A percentile compares a stretch with the other conserved stretches of the same genome.
phyloP scores from a whole-genome alignment of 2,329 filamentous ascomycete genomes.

The Hypocreales sp. region DNA sequence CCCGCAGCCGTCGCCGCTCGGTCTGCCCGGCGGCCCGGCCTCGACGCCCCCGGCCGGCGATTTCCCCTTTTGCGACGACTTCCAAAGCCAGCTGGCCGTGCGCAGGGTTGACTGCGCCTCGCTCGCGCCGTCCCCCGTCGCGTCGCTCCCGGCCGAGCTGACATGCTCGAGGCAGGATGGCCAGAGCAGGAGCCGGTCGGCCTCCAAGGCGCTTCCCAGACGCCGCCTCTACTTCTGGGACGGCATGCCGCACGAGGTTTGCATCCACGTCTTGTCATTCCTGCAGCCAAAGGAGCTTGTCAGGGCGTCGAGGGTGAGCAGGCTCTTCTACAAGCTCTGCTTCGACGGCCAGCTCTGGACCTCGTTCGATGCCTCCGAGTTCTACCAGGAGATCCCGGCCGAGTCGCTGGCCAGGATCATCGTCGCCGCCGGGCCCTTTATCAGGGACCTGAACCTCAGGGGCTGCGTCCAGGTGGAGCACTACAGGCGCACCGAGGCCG shows the following conservation, averaged over 20 bases:
- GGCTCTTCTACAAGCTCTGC: slow-evolving; percentile 65
- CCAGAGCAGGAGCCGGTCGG: slow-evolving; percentile 6
- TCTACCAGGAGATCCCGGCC: slow-evolving; percentile 76
- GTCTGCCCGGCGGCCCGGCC: slow-evolving; percentile 17
- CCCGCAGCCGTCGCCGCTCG: slow-evolving; percentile 25
- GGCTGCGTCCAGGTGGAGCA: slow-evolving; percentile 84
- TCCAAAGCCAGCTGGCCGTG: slow-evolving; percentile 33
- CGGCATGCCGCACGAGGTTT: slow-evolving; percentile 68
- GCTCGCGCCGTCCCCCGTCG: slow-evolving; percentile 22
- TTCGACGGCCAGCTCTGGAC: slow-evolving; percentile 94
- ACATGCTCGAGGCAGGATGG: slow-evolving; percentile 23
- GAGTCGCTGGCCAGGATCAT: slow-evolving; percentile 77
- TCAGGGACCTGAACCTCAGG: slow-evolving; percentile 77
- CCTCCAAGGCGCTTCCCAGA: slow-evolving; percentile 11
- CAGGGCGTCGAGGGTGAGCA: slow-evolving; percentile 60
- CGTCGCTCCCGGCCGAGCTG: slow-evolving; percentile 49
- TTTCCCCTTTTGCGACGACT: slow-evolving; percentile 21
- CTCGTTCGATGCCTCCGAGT: slow-evolving; percentile 67
- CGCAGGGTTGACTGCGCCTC: slow-evolving; percentile 38
- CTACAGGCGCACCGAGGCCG: slow-evolving; percentile 58
- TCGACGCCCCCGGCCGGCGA: slow-evolving; percentile 24
- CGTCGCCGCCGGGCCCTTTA: slow-evolving; percentile 70
- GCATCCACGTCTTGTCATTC: slow-evolving; percentile 61
- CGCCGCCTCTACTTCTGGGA: slow-evolving; percentile 55
- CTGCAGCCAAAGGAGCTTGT: slow-evolving; percentile 71